Evolutionary conservation across 208 protist species (phyloP).

Genomic region (Kentomonas sorsogonicus): DNA sequence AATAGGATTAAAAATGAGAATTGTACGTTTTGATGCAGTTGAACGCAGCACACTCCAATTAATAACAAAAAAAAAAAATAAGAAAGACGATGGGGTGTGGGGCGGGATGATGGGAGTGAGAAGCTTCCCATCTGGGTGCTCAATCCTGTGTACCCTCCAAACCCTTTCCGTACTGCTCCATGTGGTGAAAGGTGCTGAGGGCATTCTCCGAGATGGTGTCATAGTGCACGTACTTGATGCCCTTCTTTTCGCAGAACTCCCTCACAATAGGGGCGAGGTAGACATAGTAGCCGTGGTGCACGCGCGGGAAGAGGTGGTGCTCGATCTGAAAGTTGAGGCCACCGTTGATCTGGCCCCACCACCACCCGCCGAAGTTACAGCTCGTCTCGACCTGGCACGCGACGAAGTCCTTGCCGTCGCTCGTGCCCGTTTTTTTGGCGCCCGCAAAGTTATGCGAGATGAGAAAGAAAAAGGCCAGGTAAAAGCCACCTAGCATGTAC

Average conservation of each 20-base stretch:
- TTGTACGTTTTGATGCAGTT: too few species aligned
- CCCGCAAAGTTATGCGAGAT: constrained; percentile 80
- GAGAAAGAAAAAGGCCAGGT: constrained; percentile 79
- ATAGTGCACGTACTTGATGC: constrained; percentile 65
- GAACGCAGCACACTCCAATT: too few species aligned
- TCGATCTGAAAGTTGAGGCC: constrained; percentile 88
- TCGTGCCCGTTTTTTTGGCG: constrained; percentile 54
- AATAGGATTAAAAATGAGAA: too few species aligned
- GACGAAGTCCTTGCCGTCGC: constrained; percentile 52
- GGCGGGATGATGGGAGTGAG: too few species aligned
- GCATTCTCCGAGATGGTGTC: constrained; percentile 66
- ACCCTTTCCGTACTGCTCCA: constrained; percentile 52
- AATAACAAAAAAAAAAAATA: constrained; percentile 12
- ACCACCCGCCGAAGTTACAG: constrained; percentile 74
- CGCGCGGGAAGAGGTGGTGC: constrained; percentile 84
- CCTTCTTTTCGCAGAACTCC: constrained; percentile 50
- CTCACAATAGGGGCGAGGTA: constrained; percentile 69
- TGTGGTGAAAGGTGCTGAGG: constrained; percentile 51
- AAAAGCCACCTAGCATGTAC: constrained; percentile 70
- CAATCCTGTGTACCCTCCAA: constrained; percentile 28
- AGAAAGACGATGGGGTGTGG: too few species aligned
- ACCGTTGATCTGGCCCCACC: constrained; percentile 70
- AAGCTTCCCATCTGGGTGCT: too few species aligned
- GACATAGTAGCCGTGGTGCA: constrained; percentile 78
- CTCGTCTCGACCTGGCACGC: constrained; percentile 61